Base-by-base conservation (phyloP, 2,329 filamentous ascomycete species). In the Pseudogymnoascus sp. region DNA sequence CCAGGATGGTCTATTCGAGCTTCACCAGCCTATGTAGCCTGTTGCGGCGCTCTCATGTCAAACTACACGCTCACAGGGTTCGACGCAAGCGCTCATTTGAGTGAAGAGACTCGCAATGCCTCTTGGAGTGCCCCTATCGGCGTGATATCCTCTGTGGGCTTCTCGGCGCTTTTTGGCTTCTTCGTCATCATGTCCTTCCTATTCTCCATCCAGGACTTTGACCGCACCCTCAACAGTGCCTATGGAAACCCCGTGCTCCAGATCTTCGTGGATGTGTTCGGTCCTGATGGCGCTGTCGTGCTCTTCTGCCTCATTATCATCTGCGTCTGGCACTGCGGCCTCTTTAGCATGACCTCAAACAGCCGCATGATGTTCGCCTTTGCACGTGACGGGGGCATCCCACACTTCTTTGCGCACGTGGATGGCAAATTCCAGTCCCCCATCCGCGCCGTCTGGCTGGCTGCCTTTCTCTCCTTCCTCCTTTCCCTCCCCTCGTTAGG, bases 331-430 rank as follows among this genome's bases (percentile, higher is more conserved):
- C 83, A 85, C 68, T 84, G 82, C 64, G 83, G 82, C 0, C 75
- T 85, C 0, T 85, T 85, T 68, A 80, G 76, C 60, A 75, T 86
- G 75, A 85, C 82, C 0, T 78, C 75, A 59, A 84, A 84, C 67
- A 79, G 76, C 39, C 75, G 82, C 25, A 84, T 84, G 82, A 84
- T 84, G 80, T 84, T 83, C 66, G 81, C 81, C 0, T 84, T 84
- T 67, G 75, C 79, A 0, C 76, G 82, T 14, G 82, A 84, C 66
- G 75, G 79, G n/a, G 82, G 81, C 16, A 79, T 84, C 64, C 81
- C 77, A 33, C 69, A 74, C 8, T 82, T 82, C 72, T 85, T 85
- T 72, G 76, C 82, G 69, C 74, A 77, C 25, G 81, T 84, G 42
- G 80, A 84, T 67, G 68, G 68, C 12, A 74, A 75, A 11, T 82